A percentile compares a stretch with the other conserved stretches of the same genome.
Conservation (phyloP, 192 early-diverging fungal genomes). For the Mortierella antarctica region DNA sequence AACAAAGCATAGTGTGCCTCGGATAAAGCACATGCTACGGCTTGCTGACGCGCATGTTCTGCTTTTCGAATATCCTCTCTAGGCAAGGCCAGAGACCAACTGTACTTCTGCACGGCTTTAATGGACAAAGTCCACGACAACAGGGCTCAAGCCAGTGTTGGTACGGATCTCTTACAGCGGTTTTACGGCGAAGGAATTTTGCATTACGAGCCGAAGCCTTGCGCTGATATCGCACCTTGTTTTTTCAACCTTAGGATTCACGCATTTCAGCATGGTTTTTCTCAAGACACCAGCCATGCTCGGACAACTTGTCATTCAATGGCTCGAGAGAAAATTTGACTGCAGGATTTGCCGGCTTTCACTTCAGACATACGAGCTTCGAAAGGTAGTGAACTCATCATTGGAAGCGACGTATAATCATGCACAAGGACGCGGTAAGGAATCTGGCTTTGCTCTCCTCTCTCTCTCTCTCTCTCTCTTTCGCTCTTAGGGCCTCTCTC, state of each 20-base stretch:
- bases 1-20: not conserved
- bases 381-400: slow-evolving; percentile 29
- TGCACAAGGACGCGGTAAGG: slow-evolving; percentile 16
- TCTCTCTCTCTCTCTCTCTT: not conserved
- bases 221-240: too few relatives aligned
- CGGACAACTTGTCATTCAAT: slow-evolving; percentile 24
- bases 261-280: not conserved
- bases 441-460: not conserved
- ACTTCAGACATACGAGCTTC: slow-evolving; percentile 36
- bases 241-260: not conserved
- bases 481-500: not conserved
- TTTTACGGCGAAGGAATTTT: too few relatives aligned
- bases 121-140: not conserved
- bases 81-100: slow-evolving; percentile 33
- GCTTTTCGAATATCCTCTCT: not conserved
- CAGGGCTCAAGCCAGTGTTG: not conserved
- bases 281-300: slow-evolving; percentile 28
- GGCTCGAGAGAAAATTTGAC: slow-evolving; percentile 47
- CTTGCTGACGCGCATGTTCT: not conserved
- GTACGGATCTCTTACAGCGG: not conserved
- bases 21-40: not conserved
- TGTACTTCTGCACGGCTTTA: slow-evolving; percentile 21
- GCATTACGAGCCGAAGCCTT: too few relatives aligned
- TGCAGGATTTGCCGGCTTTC: slow-evolving; percentile 31
- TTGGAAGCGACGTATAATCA: slow-evolving; percentile 26